A percentile compares a stretch with the other conserved stretches of the same genome.
phyloP scores from a whole-genome alignment of 2,329 filamentous ascomycete species.

The Cercospora sesami region DNA sequence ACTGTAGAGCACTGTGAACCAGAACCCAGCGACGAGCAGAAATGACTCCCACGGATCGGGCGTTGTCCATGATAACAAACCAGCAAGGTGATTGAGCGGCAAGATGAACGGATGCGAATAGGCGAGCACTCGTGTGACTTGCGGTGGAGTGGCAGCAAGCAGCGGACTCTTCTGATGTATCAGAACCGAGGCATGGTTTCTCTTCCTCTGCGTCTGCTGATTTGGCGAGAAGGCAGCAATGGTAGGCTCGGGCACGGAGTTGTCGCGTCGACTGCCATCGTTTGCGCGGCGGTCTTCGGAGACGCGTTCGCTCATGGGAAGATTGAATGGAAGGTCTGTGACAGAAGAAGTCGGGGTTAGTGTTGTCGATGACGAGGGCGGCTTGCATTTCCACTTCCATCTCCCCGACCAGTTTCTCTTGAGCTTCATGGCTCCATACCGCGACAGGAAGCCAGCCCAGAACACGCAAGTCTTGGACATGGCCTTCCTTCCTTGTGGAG shows the following conservation, averaged over 20 bases:
- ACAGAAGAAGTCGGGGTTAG: conserved; percentile 6
- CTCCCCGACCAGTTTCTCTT: conserved; percentile 11
- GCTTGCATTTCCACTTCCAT: conserved; percentile 4
- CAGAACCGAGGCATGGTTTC: conserved; percentile 58
- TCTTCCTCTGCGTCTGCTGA: conserved; percentile 55
- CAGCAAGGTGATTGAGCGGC: conserved; percentile 80
- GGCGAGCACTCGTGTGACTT: conserved; percentile 88
- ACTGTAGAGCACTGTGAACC: conserved; percentile 82
- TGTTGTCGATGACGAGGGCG: conserved; percentile 4
- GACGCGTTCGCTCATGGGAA: conserved; percentile 27
- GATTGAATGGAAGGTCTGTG: conserved; percentile 29
- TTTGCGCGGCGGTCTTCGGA: conserved; percentile 18
- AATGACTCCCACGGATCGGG: conserved; percentile 97
- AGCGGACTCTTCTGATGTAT: conserved; percentile 96
- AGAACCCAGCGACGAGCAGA: conserved; percentile 78
- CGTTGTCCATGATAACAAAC: conserved; percentile 89
- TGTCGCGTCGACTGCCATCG: conserved; percentile 24
- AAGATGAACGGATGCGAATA: conserved; percentile 95
- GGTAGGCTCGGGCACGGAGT: conserved; percentile 59
- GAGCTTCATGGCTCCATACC: conserved; percentile 13
- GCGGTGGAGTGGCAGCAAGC: conserved; percentile 87
- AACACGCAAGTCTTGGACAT: conserved; percentile 6
- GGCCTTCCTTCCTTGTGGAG: background rate
- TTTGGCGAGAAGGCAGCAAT: conserved; percentile 88
- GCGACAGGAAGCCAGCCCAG: conserved; percentile 10